Percentiles rank a stretch among this genome's conserved stretches.
phyloP scores from a whole-genome alignment of 495 filamentous ascomycete species.

The Paragyromitra xinjiangensis region DNA sequence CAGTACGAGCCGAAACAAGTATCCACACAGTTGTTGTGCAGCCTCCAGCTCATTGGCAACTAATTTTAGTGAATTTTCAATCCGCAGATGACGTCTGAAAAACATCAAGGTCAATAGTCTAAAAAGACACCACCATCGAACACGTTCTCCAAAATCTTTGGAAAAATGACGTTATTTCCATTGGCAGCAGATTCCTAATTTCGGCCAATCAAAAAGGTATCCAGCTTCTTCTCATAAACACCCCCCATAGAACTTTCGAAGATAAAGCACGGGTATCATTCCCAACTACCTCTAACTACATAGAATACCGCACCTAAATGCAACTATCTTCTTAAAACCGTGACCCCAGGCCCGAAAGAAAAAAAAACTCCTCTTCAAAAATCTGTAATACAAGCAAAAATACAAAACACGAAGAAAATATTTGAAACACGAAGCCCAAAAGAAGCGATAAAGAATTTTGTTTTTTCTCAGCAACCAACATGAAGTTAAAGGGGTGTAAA shows the following conservation, averaged over 20 bases:
- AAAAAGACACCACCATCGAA: no score
- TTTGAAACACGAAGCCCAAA: conserved; percentile 3
- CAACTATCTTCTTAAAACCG: conserved; percentile 23
- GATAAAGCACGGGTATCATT: conserved; percentile 42
- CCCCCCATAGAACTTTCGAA: background rate
- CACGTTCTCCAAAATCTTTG: no score
- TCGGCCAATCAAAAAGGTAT: no score
- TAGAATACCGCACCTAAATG: background rate
- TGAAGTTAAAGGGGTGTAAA: conserved; percentile 25
- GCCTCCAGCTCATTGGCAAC: no score
- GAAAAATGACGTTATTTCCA: no score
- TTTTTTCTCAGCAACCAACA: conserved; percentile 5
- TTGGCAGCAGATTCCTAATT: no score
- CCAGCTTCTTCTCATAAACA: background rate
- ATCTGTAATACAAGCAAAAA: conserved; percentile 10
- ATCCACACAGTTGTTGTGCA: no score
- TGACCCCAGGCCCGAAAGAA: conserved; percentile 3
- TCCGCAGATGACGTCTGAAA: no score
- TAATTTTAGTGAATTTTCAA: no score
- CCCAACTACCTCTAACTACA: conserved; percentile 23
- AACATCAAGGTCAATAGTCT: no score
- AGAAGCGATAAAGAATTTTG: background rate
- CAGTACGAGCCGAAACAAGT: no score
- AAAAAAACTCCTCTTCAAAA: conserved; percentile 34
- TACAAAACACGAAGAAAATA: conserved; percentile 3